Base-by-base conservation (phyloP, 768 basidiomycete species). In the Peribolospora baueri region DNA sequence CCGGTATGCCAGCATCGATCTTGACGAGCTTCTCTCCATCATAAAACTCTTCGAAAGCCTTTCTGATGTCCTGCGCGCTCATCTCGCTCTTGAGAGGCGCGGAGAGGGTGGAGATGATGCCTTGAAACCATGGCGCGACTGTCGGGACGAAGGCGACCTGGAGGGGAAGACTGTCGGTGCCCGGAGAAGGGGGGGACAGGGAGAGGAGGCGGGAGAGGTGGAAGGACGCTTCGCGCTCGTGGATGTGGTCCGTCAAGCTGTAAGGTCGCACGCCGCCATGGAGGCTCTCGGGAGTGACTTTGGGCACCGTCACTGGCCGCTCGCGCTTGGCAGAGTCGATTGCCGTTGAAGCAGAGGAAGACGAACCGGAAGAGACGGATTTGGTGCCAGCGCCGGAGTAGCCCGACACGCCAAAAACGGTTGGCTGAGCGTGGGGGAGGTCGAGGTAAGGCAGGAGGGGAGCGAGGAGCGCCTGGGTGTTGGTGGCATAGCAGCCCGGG, bases 401-500 rank as follows among this genome's bases (percentile, higher is more conserved):
- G 5, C 93, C 93, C 0, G 86, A 91, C 54, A 91, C 68, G 13
- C 83, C 91, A 65, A 95, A 91, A 37, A 98, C 77, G 2, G 87
- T 84, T 5, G 64, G 62, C n/a, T 58, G 58, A n/a, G 45, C 40
- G 5, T 53, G 51, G 2, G 90, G 85, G 61, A 74, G 73, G 25
- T 75, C 69, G 57, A 91, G 66, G 68, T 80, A 75, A 55, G 77
- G 72, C 54, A 93, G 71, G 14, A 97, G 74, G 14, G 93, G 93
- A 0, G 90, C 93, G 57, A 93, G 69, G 54, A 97, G 77, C 58
- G 97, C 74, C 68, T 97, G 93, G 1, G 80, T 75, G 51, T 86
- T 85, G 42, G 93, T 97, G 5, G 90, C 82, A 65, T 88, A 98
- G 66, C 93, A 98, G 47, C 93, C 93, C 1, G 93, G 93, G 70